Conservation (phyloP, 768 basidiomycete species). For the Chiua virens region DNA sequence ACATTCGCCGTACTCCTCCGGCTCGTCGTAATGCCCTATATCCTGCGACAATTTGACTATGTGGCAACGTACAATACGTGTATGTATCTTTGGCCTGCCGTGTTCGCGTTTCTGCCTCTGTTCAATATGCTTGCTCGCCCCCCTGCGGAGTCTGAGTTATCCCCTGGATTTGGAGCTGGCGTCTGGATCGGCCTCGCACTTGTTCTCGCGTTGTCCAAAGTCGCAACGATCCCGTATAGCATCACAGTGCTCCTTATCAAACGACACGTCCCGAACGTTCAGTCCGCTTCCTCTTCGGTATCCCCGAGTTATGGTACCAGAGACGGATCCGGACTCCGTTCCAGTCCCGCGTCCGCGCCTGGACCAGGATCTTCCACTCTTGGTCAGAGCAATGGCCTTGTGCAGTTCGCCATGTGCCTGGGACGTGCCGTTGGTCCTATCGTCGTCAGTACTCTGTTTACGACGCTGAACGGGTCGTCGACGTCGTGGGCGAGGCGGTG, state of each 20-base stretch:
- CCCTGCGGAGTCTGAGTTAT: background rate
- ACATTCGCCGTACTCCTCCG: conserved; percentile 47
- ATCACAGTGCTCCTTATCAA: conserved; percentile 60
- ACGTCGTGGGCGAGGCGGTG: conserved; percentile 4
- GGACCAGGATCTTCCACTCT: conserved; percentile 27
- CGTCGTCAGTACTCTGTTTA: conserved; percentile 21
- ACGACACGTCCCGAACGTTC: conserved; percentile 36
- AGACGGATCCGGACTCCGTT: too few relatives aligned
- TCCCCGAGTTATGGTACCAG: too few relatives aligned
- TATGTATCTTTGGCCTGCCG: conserved; percentile 5
- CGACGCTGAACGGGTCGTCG: conserved; percentile 4
- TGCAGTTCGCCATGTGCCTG: conserved; percentile 55
- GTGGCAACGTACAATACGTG: conserved; percentile 1
- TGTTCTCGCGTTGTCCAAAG: conserved; percentile 38
- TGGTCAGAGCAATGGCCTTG: conserved; percentile 62
- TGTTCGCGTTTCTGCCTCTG: conserved; percentile 3
- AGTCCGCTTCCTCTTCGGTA: too few relatives aligned
- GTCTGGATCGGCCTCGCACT: conserved; percentile 51
- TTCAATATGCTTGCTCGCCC: background rate
- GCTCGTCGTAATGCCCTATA: conserved; percentile 45
- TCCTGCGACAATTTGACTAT: conserved; percentile 11
- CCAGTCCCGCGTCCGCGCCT: too few relatives aligned
- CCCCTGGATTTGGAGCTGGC: conserved; percentile 4
- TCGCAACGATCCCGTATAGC: conserved; percentile 33
- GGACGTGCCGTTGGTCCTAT: conserved; percentile 54